Conservation (phyloP, 805 yeast species). For the Ogataea paradorogensis region DNA sequence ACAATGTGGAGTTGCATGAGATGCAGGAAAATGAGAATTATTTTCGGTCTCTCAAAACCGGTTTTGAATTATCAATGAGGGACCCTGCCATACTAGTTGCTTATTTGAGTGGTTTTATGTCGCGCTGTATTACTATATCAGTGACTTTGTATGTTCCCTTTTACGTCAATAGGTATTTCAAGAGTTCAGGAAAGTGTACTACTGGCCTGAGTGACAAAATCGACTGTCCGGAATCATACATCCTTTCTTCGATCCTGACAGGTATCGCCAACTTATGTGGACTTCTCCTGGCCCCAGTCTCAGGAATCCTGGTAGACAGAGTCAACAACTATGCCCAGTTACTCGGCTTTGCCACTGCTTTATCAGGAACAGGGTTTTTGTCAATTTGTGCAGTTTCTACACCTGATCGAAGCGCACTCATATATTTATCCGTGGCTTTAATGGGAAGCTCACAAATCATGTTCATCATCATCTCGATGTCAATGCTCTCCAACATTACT, state of each 20-base stretch:
- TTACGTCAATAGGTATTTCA: slow-evolving; percentile 55
- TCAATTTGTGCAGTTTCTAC: slow-evolving; percentile 32
- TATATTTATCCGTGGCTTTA: slow-evolving; percentile 40
- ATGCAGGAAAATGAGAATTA: slow-evolving; percentile 31
- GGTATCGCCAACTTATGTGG: slow-evolving; percentile 63
- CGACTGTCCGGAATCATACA: slow-evolving; percentile 59
- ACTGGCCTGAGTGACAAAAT: slow-evolving; percentile 33
- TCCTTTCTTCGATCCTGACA: slow-evolving; percentile 62
- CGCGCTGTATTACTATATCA: slow-evolving; percentile 60
- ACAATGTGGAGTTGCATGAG: slow-evolving; percentile 22
- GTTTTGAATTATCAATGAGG: slow-evolving; percentile 44
- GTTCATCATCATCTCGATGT: slow-evolving; percentile 59
- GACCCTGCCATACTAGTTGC: slow-evolving; percentile 52
- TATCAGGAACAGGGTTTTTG: slow-evolving; percentile 45
- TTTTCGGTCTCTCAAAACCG: slow-evolving; percentile 41
- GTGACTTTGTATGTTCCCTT: slow-evolving; percentile 62
- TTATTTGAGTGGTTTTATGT: slow-evolving; percentile 58
- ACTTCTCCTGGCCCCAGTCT: slow-evolving; percentile 58
- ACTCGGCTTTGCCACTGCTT: slow-evolving; percentile 37
- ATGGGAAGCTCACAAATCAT: slow-evolving; percentile 65
- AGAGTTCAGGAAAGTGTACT: slow-evolving; percentile 48
- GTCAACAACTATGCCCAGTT: slow-evolving; percentile 30
- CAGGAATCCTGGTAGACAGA: slow-evolving; percentile 58
- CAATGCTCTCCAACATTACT: slow-evolving; percentile 39
- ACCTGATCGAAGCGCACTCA: slow-evolving; percentile 37